Percentiles rank a stretch among this genome's conserved stretches.
phyloP scores from a whole-genome alignment of 768 basidiomycete genomes.

The Boletus sp. region DNA sequence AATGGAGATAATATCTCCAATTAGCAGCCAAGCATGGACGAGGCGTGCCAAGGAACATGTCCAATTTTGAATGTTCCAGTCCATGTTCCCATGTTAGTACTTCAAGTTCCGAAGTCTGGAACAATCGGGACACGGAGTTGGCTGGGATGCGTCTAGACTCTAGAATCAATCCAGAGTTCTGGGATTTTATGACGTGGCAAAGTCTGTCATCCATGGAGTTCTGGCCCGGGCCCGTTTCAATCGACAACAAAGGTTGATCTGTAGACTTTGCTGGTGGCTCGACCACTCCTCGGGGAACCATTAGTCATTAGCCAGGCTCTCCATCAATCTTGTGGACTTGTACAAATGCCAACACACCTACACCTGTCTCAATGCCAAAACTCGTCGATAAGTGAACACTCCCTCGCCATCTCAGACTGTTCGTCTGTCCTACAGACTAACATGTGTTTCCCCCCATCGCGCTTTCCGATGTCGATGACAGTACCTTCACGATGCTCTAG shows the following conservation, averaged over 20 bases:
- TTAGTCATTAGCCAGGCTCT: not conserved
- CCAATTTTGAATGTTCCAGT: too few species aligned
- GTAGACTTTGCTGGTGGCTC: not conserved
- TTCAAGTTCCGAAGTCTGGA: not conserved
- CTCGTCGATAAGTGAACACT: conserved; percentile 29
- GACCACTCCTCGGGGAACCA: not conserved
- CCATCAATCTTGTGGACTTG: not conserved
- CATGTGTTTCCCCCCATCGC: conserved; percentile 34
- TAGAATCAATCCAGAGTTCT: not conserved
- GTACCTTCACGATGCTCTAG: conserved; percentile 37
- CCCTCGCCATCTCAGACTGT: conserved; percentile 51
- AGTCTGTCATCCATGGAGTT: not conserved
- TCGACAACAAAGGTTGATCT: not conserved
- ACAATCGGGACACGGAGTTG: not conserved
- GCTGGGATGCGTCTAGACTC: not conserved
- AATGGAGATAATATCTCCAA: not conserved
- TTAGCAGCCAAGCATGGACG: too few species aligned
- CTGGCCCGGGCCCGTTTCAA: not conserved
- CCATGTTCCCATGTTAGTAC: not conserved
- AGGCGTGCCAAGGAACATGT: too few species aligned
- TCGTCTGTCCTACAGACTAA: conserved; percentile 70
- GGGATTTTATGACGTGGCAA: not conserved
- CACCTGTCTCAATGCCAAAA: conserved; percentile 16
- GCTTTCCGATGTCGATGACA: conserved; percentile 48
- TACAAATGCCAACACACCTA: not conserved